Evolutionary conservation across 1,139 yeast species (phyloP), one percentile per base, ranked within the genome.

Genomic region (Suhomyces choctaworum): DNA sequence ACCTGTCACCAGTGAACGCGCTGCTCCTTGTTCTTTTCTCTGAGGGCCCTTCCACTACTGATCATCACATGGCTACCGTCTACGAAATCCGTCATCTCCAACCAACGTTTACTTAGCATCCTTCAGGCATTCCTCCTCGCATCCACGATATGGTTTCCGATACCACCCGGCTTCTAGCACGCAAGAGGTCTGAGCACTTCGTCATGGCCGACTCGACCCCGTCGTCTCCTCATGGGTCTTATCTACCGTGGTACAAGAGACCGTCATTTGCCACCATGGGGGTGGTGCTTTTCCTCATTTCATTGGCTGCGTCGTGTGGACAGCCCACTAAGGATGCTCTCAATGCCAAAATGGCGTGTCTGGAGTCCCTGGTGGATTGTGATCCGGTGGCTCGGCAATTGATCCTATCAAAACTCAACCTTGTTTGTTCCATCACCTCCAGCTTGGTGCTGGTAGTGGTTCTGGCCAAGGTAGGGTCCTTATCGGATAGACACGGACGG

Each of bases 401-500:
- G 29, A 26, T 38, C 22, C 12, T 38, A 4, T 38, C 41, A 20
- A 34, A 34, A 19, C 32, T 38, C 13, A 34, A 38, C 13, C 23
- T 38, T 12, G 34, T 32, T 3, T 27, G 29, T 10, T 27, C 33
- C 24, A 26, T 34, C 9, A 24, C 38, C 29, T 28, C 19, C n/a
- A 38, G 34, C 16, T 12, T 38, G 4, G 33, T 34, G 9, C 37
- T 38, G 41, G 32, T 40, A 22, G 23, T 39, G 7, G 40, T 37
- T 4, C 42, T 36, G 37, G 38, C 42, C 11, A 37, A 34, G 10
- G 36, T 37, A 4, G 47, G 44, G 5, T 40, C 38, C 9, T 29
- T 39, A 6, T 39, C 47, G 4, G 45, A 43, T 19, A 16, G 22
- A 3, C 34, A 34, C n/a, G 47, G 47, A 5, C 23, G 47, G 13